Evolutionary conservation across 208 protist species (phyloP), one percentile per base, ranked within the genome.

Genomic region (Porcisia hertigi): DNA sequence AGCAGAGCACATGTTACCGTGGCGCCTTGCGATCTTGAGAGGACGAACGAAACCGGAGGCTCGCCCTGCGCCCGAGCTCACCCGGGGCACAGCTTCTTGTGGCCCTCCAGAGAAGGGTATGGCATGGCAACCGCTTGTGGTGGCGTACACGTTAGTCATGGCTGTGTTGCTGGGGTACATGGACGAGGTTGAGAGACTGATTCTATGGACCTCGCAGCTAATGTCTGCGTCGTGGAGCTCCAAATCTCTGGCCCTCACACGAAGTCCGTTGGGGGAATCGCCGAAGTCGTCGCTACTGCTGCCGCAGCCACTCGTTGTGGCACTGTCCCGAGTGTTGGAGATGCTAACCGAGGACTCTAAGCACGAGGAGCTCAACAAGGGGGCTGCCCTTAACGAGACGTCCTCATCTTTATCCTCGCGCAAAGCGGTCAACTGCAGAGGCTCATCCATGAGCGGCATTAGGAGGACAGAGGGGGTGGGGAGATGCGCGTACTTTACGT

Each of bases 291-390:
- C n/a, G 62, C n/a, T 43, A 34, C 41, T 67, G 62, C 20, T 49
- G 62, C 18, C 16, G 14, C n/a, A 3, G 36, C 65, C 59, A 57
- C 49, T 2, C 63, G 49, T 70, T n/a, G 55, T 30, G 41, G 18
- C n/a, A 34, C 36, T 58, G 20, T 16, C 5, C 45, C 25, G 1
- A 53, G 14, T 43, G 59, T 47, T 18, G 14, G 30, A 52, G 47
- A 4, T 49, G 7, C 23, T 45, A 5, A 58, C 5, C 7, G 60
- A n/a, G 12, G 59, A 25, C 25, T 75, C 69, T 49, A 75, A 52
- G 43, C 60, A 80, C 52, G 76, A 69, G 6, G 76, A 62, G 4
- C 69, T 69, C 36, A 80, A 70, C 36, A 55, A 9, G 25, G 54
- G 69, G 52, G 62, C 67, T 45, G 45, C 60, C 16, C 60, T 53